Percentiles rank a stretch among this genome's conserved stretches.
Evolutionary conservation across 2,329 filamentous ascomycete genomes (phyloP).

Genomic region (Epichloe uncinata): DNA sequence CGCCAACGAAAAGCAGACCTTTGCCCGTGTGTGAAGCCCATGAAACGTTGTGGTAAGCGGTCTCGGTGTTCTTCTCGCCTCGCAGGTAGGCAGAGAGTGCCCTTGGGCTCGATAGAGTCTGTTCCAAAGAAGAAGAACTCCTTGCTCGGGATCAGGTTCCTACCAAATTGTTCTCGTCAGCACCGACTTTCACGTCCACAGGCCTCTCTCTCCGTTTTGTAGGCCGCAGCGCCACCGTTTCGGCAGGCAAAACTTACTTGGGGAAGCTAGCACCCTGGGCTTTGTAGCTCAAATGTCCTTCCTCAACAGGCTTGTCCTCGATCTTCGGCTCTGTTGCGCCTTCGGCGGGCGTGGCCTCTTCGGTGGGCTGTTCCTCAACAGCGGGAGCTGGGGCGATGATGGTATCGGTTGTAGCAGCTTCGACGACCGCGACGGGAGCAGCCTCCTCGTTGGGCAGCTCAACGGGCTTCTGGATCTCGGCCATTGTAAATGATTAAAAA

Average conservation of each 20-base stretch:
- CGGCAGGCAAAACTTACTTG: slow-evolving; percentile 52
- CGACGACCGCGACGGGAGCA: slow-evolving; percentile 22
- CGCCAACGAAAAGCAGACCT: slow-evolving; percentile 82
- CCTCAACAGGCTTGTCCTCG: slow-evolving; percentile 51
- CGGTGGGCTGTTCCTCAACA: slow-evolving; percentile 26
- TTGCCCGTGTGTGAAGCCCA: slow-evolving; percentile 93
- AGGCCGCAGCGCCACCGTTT: background rate
- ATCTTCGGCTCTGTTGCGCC: slow-evolving; percentile 24
- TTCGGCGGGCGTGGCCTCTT: slow-evolving; percentile 23
- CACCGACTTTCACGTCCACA: background rate
- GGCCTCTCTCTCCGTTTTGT: fast-evolving
- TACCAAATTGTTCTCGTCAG: slow-evolving; percentile 24
- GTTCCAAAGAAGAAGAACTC: slow-evolving; percentile 81
- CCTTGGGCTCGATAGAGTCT: slow-evolving; percentile 60
- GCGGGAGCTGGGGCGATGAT: slow-evolving; percentile 21
- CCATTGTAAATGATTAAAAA: slow-evolving; percentile 43
- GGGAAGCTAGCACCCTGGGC: slow-evolving; percentile 64
- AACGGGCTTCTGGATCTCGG: slow-evolving; percentile 57
- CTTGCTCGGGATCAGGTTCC: slow-evolving; percentile 83
- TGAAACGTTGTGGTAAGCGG: slow-evolving; percentile 66
- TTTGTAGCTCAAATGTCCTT: slow-evolving; percentile 84
- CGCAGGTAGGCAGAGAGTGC: slow-evolving; percentile 67
- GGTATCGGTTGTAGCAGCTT: slow-evolving; percentile 16
- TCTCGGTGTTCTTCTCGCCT: slow-evolving; percentile 67
- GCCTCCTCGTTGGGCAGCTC: slow-evolving; percentile 37